Percentiles rank a stretch among this genome's conserved stretches.
Conservation (phyloP, 805 yeast species). For the Myxozyma neotropica region DNA sequence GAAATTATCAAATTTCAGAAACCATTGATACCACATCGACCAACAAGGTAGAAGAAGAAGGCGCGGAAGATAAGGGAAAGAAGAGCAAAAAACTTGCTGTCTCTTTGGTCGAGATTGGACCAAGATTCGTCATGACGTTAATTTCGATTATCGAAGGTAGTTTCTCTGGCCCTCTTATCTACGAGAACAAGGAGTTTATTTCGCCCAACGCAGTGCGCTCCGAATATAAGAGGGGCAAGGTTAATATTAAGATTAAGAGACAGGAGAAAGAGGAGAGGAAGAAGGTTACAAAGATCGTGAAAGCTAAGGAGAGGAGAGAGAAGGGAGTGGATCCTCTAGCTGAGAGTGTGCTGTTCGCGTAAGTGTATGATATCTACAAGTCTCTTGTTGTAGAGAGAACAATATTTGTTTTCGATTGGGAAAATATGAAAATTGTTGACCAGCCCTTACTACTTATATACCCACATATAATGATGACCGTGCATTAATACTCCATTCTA, state of each 20-base stretch:
- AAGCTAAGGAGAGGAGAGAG: slow-evolving; percentile 18
- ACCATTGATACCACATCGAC: slow-evolving; percentile 49
- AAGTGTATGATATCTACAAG: neutral
- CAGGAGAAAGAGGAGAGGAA: slow-evolving; percentile 49
- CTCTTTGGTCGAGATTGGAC: slow-evolving; percentile 91
- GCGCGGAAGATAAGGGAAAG: slow-evolving; percentile 40
- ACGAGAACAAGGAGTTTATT: slow-evolving; percentile 94
- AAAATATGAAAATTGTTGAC: no score
- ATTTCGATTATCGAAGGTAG: slow-evolving; percentile 94
- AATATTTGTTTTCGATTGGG: no score
- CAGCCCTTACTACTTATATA: neutral
- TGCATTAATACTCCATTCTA: neutral
- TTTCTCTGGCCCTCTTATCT: slow-evolving; percentile 96
- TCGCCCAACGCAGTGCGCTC: slow-evolving; percentile 96
- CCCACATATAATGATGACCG: neutral
- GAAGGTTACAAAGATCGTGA: slow-evolving; percentile 22
- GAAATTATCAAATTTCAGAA: slow-evolving; percentile 88
- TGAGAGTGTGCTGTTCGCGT: slow-evolving; percentile 25
- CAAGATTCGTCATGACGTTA: slow-evolving; percentile 89
- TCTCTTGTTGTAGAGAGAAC: no score
- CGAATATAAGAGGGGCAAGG: slow-evolving; percentile 76
- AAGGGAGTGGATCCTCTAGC: slow-evolving; percentile 28
- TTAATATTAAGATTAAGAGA: slow-evolving; percentile 75
- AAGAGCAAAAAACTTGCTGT: slow-evolving; percentile 55
- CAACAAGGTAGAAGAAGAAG: slow-evolving; percentile 49